A percentile compares a stretch with the other conserved stretches of the same genome.
phyloP scores from a whole-genome alignment of 2,329 filamentous ascomycete species.

The Botrytis pseudocinerea region DNA sequence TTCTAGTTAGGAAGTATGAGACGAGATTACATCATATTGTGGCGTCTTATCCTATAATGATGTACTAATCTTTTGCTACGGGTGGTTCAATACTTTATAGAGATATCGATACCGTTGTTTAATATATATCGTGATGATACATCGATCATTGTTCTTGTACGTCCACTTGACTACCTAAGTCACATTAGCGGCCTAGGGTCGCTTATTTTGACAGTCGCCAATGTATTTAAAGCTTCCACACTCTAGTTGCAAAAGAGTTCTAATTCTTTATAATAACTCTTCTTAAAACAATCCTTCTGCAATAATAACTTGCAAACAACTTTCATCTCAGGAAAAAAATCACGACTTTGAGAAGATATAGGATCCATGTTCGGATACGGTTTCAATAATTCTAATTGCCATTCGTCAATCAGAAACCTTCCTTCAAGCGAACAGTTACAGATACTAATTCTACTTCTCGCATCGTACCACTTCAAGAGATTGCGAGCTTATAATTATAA shows the following conservation, averaged over 20 bases:
- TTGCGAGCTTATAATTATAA: too few species aligned
- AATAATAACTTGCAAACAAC: neutral
- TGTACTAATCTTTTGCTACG: neutral
- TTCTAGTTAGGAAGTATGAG: neutral
- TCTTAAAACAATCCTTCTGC: too few species aligned
- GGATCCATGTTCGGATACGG: too few species aligned
- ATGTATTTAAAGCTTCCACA: neutral
- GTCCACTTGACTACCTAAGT: neutral
- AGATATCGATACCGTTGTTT: too few species aligned
- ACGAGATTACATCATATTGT: neutral
- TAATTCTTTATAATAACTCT: neutral
- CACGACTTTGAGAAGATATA: too few species aligned
- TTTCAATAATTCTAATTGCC: too few species aligned
- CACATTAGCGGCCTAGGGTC: neutral
- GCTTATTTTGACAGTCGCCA: neutral
- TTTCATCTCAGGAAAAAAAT: neutral
- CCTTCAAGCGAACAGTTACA: too few species aligned
- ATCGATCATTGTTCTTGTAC: neutral
- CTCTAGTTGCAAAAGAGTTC: neutral
- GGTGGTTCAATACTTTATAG: neutral
- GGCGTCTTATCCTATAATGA: neutral
- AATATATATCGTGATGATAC: neutral
- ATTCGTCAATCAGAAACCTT: too few species aligned
- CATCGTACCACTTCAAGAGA: too few species aligned
- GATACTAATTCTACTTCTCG: too few species aligned